These are phyloP conservation scores for Pseudogymnoascus sp. DNA, from an alignment of 2,329 filamentous ascomycete species.

Conservation along the genomic window DNA sequence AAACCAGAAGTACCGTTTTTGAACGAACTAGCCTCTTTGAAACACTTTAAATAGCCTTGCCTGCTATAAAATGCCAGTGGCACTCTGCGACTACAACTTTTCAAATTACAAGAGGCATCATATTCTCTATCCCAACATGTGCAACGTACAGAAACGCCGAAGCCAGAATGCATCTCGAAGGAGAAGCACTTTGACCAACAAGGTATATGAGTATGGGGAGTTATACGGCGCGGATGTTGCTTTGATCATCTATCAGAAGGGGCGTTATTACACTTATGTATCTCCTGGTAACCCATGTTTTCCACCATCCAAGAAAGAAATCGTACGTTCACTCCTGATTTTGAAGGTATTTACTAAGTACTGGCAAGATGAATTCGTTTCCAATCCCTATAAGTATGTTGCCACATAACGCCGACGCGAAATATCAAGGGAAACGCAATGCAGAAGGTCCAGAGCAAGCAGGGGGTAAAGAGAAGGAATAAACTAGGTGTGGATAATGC, in stretches of 20 bases:
- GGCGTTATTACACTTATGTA: background rate
- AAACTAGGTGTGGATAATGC: background rate
- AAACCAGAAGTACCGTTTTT: no score
- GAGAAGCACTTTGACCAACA: slow-evolving; percentile 16
- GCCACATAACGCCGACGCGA: background rate
- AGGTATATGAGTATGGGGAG: slow-evolving; percentile 16
- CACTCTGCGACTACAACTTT: no score
- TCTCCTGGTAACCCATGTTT: slow-evolving; percentile 7
- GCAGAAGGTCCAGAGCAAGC: background rate
- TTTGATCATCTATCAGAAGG: slow-evolving; percentile 15
- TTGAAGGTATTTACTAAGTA: background rate
- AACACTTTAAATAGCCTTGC: no score
- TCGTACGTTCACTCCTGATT: background rate
- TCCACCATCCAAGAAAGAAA: slow-evolving; percentile 11
- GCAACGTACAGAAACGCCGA: slow-evolving; percentile 14
- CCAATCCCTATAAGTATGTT: background rate
- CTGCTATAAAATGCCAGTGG: no score
- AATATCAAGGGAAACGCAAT: background rate
- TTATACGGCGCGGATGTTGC: slow-evolving; percentile 15
- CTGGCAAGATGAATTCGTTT: slow-evolving; percentile 5
- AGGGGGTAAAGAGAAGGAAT: background rate
- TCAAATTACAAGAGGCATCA: no score
- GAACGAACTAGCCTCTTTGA: no score
- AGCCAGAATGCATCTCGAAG: slow-evolving; percentile 16
- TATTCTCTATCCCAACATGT: background rate